Conservation (phyloP, 805 yeast genomes). For the Ogataea polymorpha region DNA sequence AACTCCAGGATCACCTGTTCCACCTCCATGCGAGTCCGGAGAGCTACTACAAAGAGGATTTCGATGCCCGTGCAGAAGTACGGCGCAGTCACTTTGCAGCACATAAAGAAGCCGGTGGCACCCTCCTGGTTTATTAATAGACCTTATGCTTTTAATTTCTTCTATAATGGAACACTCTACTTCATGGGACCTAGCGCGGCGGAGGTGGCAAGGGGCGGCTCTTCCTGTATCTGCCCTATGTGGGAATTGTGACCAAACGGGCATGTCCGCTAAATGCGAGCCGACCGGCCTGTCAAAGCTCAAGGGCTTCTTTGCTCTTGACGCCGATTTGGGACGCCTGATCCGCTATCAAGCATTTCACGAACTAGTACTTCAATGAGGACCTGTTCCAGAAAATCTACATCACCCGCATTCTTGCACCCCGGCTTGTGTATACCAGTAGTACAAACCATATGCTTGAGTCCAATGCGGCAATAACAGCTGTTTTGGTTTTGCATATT, state of each 20-base stretch:
- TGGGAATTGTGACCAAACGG: constrained; percentile 58
- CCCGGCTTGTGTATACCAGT: constrained; percentile 52
- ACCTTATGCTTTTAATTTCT: constrained; percentile 62
- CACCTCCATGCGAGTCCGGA: constrained; percentile 14
- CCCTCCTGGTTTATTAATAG: constrained; percentile 38
- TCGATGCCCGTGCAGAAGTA: constrained; percentile 40
- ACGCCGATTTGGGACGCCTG: constrained; percentile 63
- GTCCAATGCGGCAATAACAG: constrained; percentile 37
- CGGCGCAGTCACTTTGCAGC: constrained; percentile 47
- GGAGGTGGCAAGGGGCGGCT: constrained; percentile 49
- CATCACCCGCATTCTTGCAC: constrained; percentile 49
- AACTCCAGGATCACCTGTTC: constrained; percentile 7
- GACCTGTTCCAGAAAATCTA: constrained; percentile 53
- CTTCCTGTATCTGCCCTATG: constrained; percentile 61
- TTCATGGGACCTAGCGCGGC: constrained; percentile 54
- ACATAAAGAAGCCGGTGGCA: constrained; percentile 40
- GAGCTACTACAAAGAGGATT: constrained; percentile 17
- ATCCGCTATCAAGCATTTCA: constrained; percentile 61
- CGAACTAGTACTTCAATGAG: constrained; percentile 60
- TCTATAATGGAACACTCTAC: constrained; percentile 52
- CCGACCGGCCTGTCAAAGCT: constrained; percentile 47
- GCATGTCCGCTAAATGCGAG: constrained; percentile 52
- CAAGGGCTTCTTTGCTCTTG: constrained; percentile 50
- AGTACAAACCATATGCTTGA: constrained; percentile 38
- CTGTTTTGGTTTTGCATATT: constrained; percentile 46